These are phyloP conservation scores for Cytospora chrysosperma DNA, from an alignment of 2,329 filamentous ascomycete genomes.

Conservation along the genomic window DNA sequence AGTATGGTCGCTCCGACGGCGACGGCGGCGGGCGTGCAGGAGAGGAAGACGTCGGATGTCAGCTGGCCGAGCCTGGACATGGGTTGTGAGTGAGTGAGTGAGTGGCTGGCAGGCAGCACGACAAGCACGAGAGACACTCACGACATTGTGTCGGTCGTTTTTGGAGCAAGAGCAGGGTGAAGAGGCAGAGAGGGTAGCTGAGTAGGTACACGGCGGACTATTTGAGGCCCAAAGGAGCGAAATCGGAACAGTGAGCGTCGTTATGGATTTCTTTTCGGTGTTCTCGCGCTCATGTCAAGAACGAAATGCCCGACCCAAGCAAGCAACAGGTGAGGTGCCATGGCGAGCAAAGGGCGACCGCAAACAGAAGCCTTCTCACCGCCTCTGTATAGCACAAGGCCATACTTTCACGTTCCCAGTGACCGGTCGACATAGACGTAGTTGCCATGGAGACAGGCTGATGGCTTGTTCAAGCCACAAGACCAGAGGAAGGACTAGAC, in stretches of 20 bases:
- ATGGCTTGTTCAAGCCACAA: not conserved
- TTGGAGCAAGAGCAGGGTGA: not conserved
- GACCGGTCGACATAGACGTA: not conserved
- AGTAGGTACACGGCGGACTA: not conserved
- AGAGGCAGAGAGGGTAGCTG: not conserved
- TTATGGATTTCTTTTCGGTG: not conserved
- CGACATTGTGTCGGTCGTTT: not conserved
- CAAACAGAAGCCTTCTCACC: not conserved
- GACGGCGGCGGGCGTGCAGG: slow-evolving; percentile 29
- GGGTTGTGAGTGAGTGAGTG: not conserved
- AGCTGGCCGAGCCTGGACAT: slow-evolving; percentile 3
- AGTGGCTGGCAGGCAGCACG: not conserved
- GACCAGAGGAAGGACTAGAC: slow-evolving; percentile 24
- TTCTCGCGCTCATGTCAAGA: not conserved
- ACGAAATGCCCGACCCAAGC: not conserved
- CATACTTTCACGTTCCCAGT: not conserved
- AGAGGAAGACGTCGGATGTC: slow-evolving; percentile 29
- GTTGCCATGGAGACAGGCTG: slow-evolving; percentile 2
- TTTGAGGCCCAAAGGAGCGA: not conserved
- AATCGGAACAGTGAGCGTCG: not conserved
- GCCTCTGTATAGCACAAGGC: not conserved
- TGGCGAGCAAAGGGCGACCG: not conserved
- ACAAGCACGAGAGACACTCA: not conserved
- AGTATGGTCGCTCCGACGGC: slow-evolving; percentile 26
- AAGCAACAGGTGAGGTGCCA: not conserved